Evolutionary conservation across 495 filamentous ascomycete genomes (phyloP), one percentile per base, ranked within the genome.

Genomic region (Xylona heveae): DNA sequence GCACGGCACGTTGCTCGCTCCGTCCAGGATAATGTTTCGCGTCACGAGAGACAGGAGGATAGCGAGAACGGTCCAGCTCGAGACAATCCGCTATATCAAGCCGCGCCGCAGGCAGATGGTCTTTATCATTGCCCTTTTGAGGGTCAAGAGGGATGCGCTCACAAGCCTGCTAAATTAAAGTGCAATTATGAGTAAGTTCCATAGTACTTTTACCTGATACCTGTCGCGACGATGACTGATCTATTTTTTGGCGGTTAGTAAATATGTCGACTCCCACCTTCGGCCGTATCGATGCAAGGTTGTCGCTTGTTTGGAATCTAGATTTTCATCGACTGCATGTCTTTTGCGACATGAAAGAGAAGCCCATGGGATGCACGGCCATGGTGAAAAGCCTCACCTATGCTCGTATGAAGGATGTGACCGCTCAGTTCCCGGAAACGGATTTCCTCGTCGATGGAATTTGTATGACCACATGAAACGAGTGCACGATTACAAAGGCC

Each of bases 321-420:
- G 71, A 23, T 94, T 94, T 43, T 91, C 82, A 22, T 92, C 83
- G 18, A 94, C 83, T 42, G 83, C 82, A 23, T 91, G 83, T 51
- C 66, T 90, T n/a, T 74, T 92, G 41, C 80, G 83, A 24, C 83
- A 94, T 45, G 82, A 92, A 58, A 71, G 83, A 43, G 83, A 94
- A 57, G 80, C 80, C 36, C 83, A 94, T 51, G 81, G 78, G 47
- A 75, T 91, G 68, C 82, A 93, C 50, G 82, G 82, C 40, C 82
- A 94, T 44, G 82, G 81, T 37, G 76, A 81, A 45, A 84, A 83
- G 54, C 80, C 81, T 9, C 78, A 83, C 46, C 65, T 81, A 19
- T 94, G 83, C 60, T 66, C 66, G 19, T 85, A 78, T 52, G 60
- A 71, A 30, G 79, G 76, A 32, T 94, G 83, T 46, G 80, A 91